Conservation (phyloP, 192 early-diverging fungal genomes). For the Haplosporangium gracile region DNA sequence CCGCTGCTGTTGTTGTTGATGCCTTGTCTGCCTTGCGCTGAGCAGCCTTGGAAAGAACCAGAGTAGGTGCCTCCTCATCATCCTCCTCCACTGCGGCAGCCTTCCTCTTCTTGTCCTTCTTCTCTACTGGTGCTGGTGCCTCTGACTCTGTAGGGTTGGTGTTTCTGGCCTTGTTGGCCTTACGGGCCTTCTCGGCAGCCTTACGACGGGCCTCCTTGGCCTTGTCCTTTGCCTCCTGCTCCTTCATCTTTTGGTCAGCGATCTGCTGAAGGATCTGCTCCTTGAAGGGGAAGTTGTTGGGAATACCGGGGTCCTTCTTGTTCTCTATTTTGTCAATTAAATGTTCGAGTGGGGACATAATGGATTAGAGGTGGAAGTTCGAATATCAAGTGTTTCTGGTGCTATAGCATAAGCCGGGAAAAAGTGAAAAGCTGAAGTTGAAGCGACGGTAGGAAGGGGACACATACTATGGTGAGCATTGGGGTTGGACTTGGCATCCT, state of each 20-base stretch:
- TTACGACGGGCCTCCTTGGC: slow-evolving; percentile 40
- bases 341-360: not conserved
- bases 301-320: slow-evolving; percentile 97
- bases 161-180: slow-evolving; percentile 34
- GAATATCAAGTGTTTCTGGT: not conserved
- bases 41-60: slow-evolving; percentile 40
- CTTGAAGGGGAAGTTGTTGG: slow-evolving; percentile 91
- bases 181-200: slow-evolving; percentile 41
- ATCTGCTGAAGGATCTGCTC: slow-evolving; percentile 86
- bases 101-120: slow-evolving; percentile 32
- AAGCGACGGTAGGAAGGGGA: not conserved
- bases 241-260: slow-evolving; percentile 48
- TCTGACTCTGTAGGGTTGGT: slow-evolving; percentile 12
- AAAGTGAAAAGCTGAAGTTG: not conserved
- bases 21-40: slow-evolving; percentile 44
- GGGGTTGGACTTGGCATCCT: slow-evolving; percentile 64
- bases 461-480: slow-evolving; percentile 51
- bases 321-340: slow-evolving; percentile 27
- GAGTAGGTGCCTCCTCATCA: slow-evolving; percentile 10
- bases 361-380: not conserved
- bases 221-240: slow-evolving; percentile 49
- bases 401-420: not conserved
- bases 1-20: slow-evolving; percentile 4
- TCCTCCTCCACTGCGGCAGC: not conserved
- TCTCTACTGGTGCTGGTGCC: slow-evolving; percentile 3